Evolutionary conservation across 176 grass and related monocot genomes (phyloP).

Genomic region (Cenchrus fungigraminus): DNA sequence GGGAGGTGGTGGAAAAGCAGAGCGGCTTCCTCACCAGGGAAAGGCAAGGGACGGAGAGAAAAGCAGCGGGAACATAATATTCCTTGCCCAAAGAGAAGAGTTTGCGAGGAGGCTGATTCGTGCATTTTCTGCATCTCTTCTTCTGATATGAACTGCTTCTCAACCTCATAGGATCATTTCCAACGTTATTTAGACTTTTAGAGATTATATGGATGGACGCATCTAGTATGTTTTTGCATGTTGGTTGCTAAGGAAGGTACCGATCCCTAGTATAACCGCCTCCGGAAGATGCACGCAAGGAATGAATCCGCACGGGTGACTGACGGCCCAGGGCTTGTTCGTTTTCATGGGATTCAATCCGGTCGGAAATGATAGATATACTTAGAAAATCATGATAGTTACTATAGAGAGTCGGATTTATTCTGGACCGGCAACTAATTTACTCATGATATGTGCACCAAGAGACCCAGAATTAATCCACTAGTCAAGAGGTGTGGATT

Average conservation of each 20-base stretch:
- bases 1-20: not conserved
- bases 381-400: too few relatives aligned
- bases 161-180: too few relatives aligned
- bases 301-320: slow-evolving; percentile 7
- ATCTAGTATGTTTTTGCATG: not conserved
- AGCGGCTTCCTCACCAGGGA: not conserved
- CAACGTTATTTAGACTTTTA: too few relatives aligned
- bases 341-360: too few relatives aligned
- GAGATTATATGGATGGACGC: too few relatives aligned
- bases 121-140: not conserved
- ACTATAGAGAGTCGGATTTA: too few relatives aligned
- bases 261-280: not conserved
- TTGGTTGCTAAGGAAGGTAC: not conserved
- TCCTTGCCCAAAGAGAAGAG: not conserved
- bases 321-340: too few relatives aligned
- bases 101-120: not conserved
- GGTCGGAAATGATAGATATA: too few relatives aligned
- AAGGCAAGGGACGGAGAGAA: not conserved
- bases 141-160: not conserved
- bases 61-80: not conserved
- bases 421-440: too few relatives aligned
- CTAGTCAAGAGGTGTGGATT: too few relatives aligned
- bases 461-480: too few relatives aligned
- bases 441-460: too few relatives aligned
- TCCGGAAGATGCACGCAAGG: slow-evolving; percentile 25